Base-by-base conservation (phyloP, 352 stramenopile species). In the Phytophthora vignae region DNA sequence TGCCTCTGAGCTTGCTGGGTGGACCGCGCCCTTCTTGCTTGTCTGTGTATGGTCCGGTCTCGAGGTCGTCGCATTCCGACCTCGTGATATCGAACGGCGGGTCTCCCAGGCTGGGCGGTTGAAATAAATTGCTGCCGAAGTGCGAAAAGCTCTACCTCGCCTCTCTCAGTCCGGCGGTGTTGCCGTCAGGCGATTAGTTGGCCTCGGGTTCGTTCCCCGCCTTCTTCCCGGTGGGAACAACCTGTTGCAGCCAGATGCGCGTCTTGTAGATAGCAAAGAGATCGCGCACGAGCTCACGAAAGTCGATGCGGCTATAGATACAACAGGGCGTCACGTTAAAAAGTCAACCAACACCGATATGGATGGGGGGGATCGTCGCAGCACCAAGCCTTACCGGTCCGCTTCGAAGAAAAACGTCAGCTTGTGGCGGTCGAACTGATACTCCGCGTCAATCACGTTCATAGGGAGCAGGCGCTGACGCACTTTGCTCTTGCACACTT, bases 251-350 rank as follows among this genome's bases (percentile, higher is more conserved):
- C 97, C 97, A 99, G 67, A 99, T 99, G 64, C 97, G 88, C 53
- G 97, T 99, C 85, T 99, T 99, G 84, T 99, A 99, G 71, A 99
- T 98, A 67, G 95, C 98, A 85, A 99, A 99, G 62, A 99, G 82
- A 69, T 99, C 97, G 38, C 97, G 91, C 17, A 99, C 97, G 4
- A 99, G 88, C 68, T 99, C 97, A 55, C 97, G 90, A 79, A 99
- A 99, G 81, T 99, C 97, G 69, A 99, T 98, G 44, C 97, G 93
- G 55, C 89, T 96, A 44, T 40, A 22, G 38, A 46, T 19, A 4
- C 22, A 22, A 48, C 38, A 71, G 12, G 44, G 4, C 14, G 38
- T 17, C 5, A 19, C n/a, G 38, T 48, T 6, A 68, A 21, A 25
- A 25, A 25, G 22, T 25, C 22, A 40, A 9, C 21, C 14, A 42